Percentiles rank a stretch among this genome's conserved stretches.
These are phyloP conservation scores for Gentiana straminea DNA, from an alignment of 257 asterid genomes.

Conservation along the genomic window DNA sequence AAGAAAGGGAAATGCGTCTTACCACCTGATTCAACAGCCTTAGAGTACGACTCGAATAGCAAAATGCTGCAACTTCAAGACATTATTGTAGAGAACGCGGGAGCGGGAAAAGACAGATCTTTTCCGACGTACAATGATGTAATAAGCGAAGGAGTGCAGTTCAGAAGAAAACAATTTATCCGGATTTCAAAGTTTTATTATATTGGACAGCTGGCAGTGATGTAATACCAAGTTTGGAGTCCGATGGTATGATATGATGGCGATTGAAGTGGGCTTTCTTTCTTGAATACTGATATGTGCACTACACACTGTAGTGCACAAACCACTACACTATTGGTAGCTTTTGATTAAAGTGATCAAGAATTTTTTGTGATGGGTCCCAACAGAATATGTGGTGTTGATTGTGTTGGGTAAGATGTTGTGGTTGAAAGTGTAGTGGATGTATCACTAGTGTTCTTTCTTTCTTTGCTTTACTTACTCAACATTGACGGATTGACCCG, in stretches of 20 bases:
- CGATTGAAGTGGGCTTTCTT: conserved; percentile 4
- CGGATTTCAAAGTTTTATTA: conserved; percentile 27
- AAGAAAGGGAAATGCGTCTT: neutral
- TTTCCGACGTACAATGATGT: neutral
- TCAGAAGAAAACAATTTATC: neutral
- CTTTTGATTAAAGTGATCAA: too few species aligned
- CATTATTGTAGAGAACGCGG: neutral
- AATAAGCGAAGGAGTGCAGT: neutral
- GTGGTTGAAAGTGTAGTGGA: too few species aligned
- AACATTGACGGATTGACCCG: too few species aligned
- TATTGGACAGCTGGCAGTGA: conserved; percentile 16
- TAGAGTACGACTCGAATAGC: neutral
- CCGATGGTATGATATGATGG: conserved; percentile 51
- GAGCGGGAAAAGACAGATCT: neutral
- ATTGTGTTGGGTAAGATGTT: too few species aligned
- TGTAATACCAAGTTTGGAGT: conserved; percentile 39
- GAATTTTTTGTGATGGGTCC: too few species aligned
- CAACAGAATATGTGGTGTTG: too few species aligned
- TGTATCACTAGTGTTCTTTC: too few species aligned
- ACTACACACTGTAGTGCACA: too few species aligned
- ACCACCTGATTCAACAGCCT: conserved; percentile 12
- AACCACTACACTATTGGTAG: too few species aligned
- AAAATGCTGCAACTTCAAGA: conserved; percentile 2
- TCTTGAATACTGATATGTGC: neutral
- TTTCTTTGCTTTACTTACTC: too few species aligned